A percentile compares a stretch with the other conserved stretches of the same genome.
Evolutionary conservation across 805 yeast species (phyloP).

Genomic region (Saturnispora bothae): DNA sequence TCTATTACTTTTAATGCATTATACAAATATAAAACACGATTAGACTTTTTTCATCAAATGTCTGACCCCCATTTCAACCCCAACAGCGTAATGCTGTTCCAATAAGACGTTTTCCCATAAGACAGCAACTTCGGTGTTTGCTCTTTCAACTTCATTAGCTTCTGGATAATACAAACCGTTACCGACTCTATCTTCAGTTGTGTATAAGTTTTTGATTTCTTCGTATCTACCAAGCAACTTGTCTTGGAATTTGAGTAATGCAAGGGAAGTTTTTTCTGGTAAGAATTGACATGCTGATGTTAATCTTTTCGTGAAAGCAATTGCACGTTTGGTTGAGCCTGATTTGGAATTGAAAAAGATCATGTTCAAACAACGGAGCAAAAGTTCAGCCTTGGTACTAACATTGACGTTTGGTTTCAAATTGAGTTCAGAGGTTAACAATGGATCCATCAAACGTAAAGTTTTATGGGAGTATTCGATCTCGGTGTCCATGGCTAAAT

Average conservation of each 20-base stretch:
- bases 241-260: conserved; percentile 66
- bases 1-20: too few relatives aligned
- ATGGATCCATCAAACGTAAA: conserved; percentile 71
- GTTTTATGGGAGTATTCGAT: conserved; percentile 79
- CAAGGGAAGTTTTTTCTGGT: conserved; percentile 82
- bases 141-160: conserved; percentile 55
- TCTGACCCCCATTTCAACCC: conserved; percentile 58
- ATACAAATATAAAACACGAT: conserved; percentile 7
- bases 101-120: conserved; percentile 80
- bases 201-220: conserved; percentile 62
- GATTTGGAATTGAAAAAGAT: conserved; percentile 69
- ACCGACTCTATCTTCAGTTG: conserved; percentile 79
- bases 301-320: conserved; percentile 76
- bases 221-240: conserved; percentile 64
- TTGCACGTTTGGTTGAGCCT: conserved; percentile 55
- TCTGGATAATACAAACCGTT: conserved; percentile 70
- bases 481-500: conserved; percentile 67
- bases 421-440: conserved; percentile 29
- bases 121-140: conserved; percentile 81
- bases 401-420: conserved; percentile 68
- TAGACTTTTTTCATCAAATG: conserved; percentile 30
- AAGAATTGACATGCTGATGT: conserved; percentile 57
- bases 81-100: conserved; percentile 74
- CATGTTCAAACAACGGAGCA: conserved; percentile 66
- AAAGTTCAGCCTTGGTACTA: conserved; percentile 78